Evolutionary conservation across 2,329 filamentous ascomycete species (phyloP), one percentile per base, ranked within the genome.

Genomic region (Colletotrichum sp.): DNA sequence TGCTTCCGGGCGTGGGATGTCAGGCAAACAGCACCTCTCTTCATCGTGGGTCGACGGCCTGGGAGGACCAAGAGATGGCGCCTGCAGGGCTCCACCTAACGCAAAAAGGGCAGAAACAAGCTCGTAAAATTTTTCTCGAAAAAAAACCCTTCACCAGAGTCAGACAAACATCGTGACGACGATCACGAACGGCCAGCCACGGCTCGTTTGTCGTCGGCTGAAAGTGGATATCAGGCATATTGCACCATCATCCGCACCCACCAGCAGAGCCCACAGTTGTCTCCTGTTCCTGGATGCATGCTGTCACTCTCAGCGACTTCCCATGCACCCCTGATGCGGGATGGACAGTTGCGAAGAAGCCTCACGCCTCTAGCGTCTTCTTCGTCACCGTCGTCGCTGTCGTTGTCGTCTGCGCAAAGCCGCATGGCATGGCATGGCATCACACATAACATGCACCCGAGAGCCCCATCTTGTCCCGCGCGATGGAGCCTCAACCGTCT

Each of bases 201-300:
- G 32, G 67, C 68, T 77, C 71, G 75, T 77, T 75, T 78, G 71
- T 55, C 65, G 75, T 77, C 77, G 77, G 77, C 68, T 75, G 39
- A 75, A 75, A 78, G 77, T 78, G 71, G 73, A 76, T 69, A 36
- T 49, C 34, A 27, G 22, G 13, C 12, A 55, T n/a, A 73, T 73
- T 69, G 57, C 73, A 73, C 70, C 69, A 69, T 69, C 19, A 15
- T 44, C 39, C 19, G 25, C 57, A 72, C 15, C 62, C 36, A 66
- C 59, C 30, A 44, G 25, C 19, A 12, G 34, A 66, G 19, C 25
- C 72, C 72, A 71, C 72, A 57, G 30, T 36, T 36, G 55, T 68
- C 72, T 75, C 69, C 44, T 72, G 63, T 72, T 72, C 39, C 27
- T 62, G 62, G 25, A 63, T 63, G 72, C 55, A 49, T 29, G 59